Percentiles rank a stretch among this genome's conserved stretches.
Conservation (phyloP, 305 asterid genomes). For the Rubia tinctorum region DNA sequence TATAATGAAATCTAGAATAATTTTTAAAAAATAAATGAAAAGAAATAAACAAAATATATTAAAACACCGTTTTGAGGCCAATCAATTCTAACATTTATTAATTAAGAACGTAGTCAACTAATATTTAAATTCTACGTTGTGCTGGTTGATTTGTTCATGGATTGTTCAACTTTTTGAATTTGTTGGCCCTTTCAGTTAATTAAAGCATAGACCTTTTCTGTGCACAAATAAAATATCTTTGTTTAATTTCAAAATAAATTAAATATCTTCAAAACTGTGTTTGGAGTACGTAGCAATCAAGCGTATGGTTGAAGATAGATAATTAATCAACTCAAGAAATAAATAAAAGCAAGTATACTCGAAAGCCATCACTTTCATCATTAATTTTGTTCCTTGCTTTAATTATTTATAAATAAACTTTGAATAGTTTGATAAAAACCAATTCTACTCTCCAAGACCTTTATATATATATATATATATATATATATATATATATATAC, state of each 20-base stretch:
- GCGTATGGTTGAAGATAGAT: background rate
- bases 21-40: too few relatives aligned
- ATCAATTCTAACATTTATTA: background rate
- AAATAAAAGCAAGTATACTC: background rate
- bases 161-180: background rate
- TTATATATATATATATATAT: too few relatives aligned
- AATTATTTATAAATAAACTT: background rate
- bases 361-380: constrained; percentile 5
- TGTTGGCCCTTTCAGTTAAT: background rate
- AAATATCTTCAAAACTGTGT: background rate
- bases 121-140: background rate
- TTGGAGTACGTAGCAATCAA: background rate
- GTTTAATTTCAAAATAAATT: background rate
- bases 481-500: too few relatives aligned
- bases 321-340: background rate
- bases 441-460: background rate
- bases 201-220: background rate
- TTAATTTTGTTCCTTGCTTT: background rate
- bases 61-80: too few relatives aligned
- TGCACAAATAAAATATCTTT: background rate
- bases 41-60: too few relatives aligned
- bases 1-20: too few relatives aligned
- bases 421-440: background rate
- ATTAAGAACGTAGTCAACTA: background rate
- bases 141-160: background rate